A percentile compares a stretch with the other conserved stretches of the same genome.
These are phyloP conservation scores for Solanum sitiens DNA, from an alignment of 257 asterid species.

Conservation along the genomic window DNA sequence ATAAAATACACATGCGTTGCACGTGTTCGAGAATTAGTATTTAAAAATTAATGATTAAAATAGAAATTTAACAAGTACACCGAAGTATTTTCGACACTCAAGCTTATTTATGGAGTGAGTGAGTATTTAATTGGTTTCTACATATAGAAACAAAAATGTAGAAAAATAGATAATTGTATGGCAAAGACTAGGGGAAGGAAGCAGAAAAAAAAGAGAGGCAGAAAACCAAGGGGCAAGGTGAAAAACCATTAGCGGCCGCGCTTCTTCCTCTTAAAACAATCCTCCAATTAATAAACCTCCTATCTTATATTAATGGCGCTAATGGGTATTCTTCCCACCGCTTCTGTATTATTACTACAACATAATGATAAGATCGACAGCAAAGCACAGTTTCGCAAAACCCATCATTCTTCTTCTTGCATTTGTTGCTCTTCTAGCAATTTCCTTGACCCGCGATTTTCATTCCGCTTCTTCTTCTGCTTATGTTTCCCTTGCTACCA, in stretches of 20 bases:
- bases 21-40: no score
- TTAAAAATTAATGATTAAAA: no score
- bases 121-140: not conserved
- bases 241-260: constrained; percentile 54
- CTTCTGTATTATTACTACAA: not conserved
- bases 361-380: constrained; percentile 24
- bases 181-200: not conserved
- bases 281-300: not conserved
- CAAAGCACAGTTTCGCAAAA: constrained; percentile 33
- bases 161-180: not conserved
- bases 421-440: constrained; percentile 28
- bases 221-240: not conserved
- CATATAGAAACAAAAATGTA: not conserved
- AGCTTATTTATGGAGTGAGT: not conserved
- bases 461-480: constrained; percentile 32
- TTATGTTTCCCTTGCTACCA: constrained; percentile 23
- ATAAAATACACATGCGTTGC: no score
- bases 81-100: not conserved
- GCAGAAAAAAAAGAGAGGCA: not conserved
- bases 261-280: constrained; percentile 2
- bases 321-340: constrained; percentile 7
- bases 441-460: constrained; percentile 34
- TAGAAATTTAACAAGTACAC: no score
- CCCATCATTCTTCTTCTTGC: constrained; percentile 27
- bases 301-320: not conserved